phyloP scores from a whole-genome alignment of 768 basidiomycete genomes.

The Podaxis carcinomalis region DNA sequence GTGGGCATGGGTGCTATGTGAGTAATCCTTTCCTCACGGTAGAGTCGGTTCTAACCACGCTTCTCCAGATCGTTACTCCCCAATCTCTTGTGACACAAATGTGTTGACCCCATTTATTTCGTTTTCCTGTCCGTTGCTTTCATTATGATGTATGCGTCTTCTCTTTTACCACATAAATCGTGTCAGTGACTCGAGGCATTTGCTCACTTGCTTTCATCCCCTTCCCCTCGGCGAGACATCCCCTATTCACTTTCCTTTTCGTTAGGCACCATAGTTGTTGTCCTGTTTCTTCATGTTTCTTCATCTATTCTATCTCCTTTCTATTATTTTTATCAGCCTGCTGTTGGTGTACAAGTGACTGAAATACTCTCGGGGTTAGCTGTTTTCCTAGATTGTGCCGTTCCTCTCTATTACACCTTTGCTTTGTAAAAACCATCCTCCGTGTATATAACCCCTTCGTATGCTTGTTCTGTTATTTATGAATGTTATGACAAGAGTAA shows the following conservation, averaged over 20 bases:
- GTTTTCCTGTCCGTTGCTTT: constrained; percentile 11
- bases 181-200: background rate
- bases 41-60: constrained; percentile 5
- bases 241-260: constrained; percentile 5
- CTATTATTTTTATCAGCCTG: constrained; percentile 10
- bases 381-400: constrained; percentile 5
- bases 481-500: background rate
- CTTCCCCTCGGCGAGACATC: constrained; percentile 16
- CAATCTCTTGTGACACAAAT: constrained; percentile 46
- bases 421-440: constrained; percentile 4
- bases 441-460: background rate
- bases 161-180: background rate
- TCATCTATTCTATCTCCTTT: constrained; percentile 4
- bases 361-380: constrained; percentile 1
- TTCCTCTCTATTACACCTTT: background rate
- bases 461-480: background rate
- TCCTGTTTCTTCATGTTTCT: constrained; percentile 4
- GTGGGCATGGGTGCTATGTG: constrained; percentile 79
- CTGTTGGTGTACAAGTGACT: constrained; percentile 7
- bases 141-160: background rate
- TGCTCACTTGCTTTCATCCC: background rate
- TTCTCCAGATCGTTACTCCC: constrained; percentile 50
- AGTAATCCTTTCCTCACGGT: constrained; percentile 27
- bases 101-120: constrained; percentile 13
- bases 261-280: background rate